A percentile compares a stretch with the other conserved stretches of the same genome.
These are phyloP conservation scores for Monosporascus sp. DNA, from an alignment of 2,329 filamentous ascomycete genomes.

Conservation along the genomic window DNA sequence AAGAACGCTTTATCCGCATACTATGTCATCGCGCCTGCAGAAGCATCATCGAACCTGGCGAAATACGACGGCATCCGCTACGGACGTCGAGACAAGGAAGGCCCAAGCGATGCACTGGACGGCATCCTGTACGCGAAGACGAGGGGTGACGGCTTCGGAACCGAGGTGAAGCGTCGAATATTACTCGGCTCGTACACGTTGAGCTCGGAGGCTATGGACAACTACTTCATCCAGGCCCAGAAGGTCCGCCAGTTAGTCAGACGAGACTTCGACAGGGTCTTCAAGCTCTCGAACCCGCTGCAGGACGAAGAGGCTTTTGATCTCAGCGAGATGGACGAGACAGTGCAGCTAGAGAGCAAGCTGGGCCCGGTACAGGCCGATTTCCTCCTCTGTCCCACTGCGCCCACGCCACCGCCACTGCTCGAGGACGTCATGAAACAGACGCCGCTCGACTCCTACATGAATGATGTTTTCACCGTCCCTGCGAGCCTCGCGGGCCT, in stretches of 20 bases:
- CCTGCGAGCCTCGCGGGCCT: conserved; percentile 89
- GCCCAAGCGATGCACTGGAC: conserved; percentile 44
- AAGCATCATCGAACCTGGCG: conserved; percentile 91
- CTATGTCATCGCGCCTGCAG: conserved; percentile 90
- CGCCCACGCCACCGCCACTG: conserved; percentile 67
- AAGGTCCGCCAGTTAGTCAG: conserved; percentile 79
- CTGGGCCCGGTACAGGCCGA: conserved; percentile 64
- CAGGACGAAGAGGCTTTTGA: conserved; percentile 47
- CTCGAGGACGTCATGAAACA: conserved; percentile 52
- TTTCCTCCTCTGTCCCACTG: conserved; percentile 81
- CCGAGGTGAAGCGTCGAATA: conserved; percentile 81
- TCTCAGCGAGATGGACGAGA: conserved; percentile 54
- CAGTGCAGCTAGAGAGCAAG: conserved; percentile 47
- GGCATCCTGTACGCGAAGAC: conserved; percentile 71
- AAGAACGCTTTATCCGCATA: conserved; percentile 85
- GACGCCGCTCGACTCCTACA: conserved; percentile 68
- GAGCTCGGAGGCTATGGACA: conserved; percentile 85
- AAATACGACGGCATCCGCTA: conserved; percentile 98
- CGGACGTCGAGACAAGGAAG: conserved; percentile 52
- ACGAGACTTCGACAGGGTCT: conserved; percentile 77
- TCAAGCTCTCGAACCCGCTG: conserved; percentile 65
- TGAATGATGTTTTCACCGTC: conserved; percentile 94
- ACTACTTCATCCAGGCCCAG: conserved; percentile 95
- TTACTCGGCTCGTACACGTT: conserved; percentile 85
- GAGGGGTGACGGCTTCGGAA: conserved; percentile 69